Percentiles rank a stretch among this genome's conserved stretches.
These are phyloP conservation scores for Hypoxylon crocopeplum DNA, from an alignment of 495 filamentous ascomycete species.

Conservation along the genomic window DNA sequence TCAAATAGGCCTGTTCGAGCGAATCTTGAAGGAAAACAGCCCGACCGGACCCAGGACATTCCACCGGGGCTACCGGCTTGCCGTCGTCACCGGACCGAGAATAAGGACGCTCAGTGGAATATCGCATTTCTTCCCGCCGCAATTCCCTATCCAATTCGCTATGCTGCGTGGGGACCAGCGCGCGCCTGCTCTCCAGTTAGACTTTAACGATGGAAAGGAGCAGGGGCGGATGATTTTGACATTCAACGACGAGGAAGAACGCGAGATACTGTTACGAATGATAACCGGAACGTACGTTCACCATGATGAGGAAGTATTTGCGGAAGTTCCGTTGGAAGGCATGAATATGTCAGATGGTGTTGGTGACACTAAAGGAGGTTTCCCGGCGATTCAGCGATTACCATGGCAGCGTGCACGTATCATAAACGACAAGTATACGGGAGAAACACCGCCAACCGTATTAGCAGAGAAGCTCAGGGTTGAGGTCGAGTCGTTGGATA, in stretches of 20 bases:
- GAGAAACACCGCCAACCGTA: constrained; percentile 61
- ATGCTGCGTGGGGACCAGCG: constrained; percentile 72
- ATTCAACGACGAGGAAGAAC: constrained; percentile 72
- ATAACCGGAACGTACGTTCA: constrained; percentile 70
- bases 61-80: constrained; percentile 78
- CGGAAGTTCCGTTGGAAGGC: constrained; percentile 66
- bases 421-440: constrained; percentile 61
- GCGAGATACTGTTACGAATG: constrained; percentile 68
- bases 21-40: constrained; percentile 63
- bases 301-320: constrained; percentile 65
- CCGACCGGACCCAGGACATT: constrained; percentile 70
- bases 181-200: constrained; percentile 69
- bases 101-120: constrained; percentile 77
- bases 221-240: constrained; percentile 74
- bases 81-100: constrained; percentile 75
- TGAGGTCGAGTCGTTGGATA: constrained; percentile 62
- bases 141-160: constrained; percentile 73
- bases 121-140: constrained; percentile 65
- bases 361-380: constrained; percentile 47
- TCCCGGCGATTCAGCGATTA: constrained; percentile 54
- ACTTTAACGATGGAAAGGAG: constrained; percentile 69
- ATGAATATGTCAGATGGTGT: constrained; percentile 68
- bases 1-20: constrained; percentile 75
- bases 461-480: constrained; percentile 74
- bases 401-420: constrained; percentile 56